Base-by-base conservation (phyloP, 139 green algal species). In the Ettlia oleoabundans region DNA sequence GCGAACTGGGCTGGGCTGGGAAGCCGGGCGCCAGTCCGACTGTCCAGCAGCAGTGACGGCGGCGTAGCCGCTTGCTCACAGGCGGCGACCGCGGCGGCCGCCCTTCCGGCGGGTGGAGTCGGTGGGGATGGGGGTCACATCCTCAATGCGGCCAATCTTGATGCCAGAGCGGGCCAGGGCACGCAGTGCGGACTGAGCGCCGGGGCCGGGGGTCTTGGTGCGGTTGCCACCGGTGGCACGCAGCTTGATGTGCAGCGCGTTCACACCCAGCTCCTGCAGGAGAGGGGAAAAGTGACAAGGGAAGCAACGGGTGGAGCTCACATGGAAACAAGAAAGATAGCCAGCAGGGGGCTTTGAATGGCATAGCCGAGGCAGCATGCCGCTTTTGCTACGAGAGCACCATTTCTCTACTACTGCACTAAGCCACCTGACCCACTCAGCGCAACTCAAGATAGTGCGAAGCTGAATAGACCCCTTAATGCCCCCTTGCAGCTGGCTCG, bases 131-230 rank as follows among this genome's bases (percentile, higher is more conserved):
- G 97, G 97, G n/a, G 97, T 99, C 51, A 99, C 97, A 86, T 99
- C 97, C 94, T 99, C 97, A 83, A 99, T 99, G 82, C 97, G 93
- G 51, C 97, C 97, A 85, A 99, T 99, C 91, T 99, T 99, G 86
- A 99, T 96, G 80, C 97, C 97, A 6, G 96, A 93, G 81, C 97
- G 97, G n/a, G 97, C 97, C 69, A 99, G 92, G 32, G 97, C 97
- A 43, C 97, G 93, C 77, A 99, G 94, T 1, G 97, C 97, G 41
- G 93, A 98, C 93, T 99, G 97, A 65, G 96, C 97, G 62, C 95
- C 97, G 33, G 97, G 97, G 70, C 97, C 97, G 38, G 97, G 97
- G 52, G 95, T 99, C 95, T 99, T 99, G 83, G 97, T 99, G 87
- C 96, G 96, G 94, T 99, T 99, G 80, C 97, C 97, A 55, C 97